Conservation (phyloP, 1,284 basidiomycete species). For the Agroathelia rolfsii region DNA sequence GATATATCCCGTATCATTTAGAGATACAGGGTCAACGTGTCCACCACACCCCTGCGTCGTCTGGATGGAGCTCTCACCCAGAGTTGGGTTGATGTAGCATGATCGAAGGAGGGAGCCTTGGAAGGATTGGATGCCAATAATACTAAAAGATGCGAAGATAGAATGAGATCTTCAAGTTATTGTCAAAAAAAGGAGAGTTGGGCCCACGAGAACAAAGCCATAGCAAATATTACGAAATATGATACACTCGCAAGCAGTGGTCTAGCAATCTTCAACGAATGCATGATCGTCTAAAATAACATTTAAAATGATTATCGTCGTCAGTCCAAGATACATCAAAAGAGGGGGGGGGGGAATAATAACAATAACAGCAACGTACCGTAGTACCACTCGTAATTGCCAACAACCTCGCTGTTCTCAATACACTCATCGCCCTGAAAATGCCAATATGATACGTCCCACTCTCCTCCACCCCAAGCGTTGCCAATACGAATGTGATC, state of each 20-base stretch:
- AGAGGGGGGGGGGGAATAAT: conserved; percentile 4
- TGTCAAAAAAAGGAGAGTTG: conserved; percentile 1
- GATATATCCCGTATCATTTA: conserved; percentile 40
- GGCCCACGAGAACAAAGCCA: conserved; percentile 78
- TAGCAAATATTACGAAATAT: conserved; percentile 88
- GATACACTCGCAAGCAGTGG: conserved; percentile 84
- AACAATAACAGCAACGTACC: conserved; percentile 30
- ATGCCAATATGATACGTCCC: conserved; percentile 69
- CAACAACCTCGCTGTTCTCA: conserved; percentile 77
- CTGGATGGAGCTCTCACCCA: conserved; percentile 38
- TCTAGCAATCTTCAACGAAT: conserved; percentile 83
- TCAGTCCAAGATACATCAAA: background rate
- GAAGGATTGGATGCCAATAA: conserved; percentile 88
- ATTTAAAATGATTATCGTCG: too few relatives aligned
- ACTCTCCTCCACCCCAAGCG: conserved; percentile 57
- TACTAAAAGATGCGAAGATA: conserved; percentile 31
- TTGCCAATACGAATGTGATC: conserved; percentile 68
- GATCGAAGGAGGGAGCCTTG: conserved; percentile 70
- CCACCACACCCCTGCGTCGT: conserved; percentile 68
- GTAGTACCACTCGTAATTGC: conserved; percentile 90
- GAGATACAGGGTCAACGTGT: conserved; percentile 49
- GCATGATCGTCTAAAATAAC: conserved; percentile 86
- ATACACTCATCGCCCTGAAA: conserved; percentile 85
- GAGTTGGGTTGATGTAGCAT: conserved; percentile 42
- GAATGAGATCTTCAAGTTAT: conserved; percentile 6